These are phyloP conservation scores for Fusarium domesticum DNA, from an alignment of 2,329 filamentous ascomycete genomes.

Conservation along the genomic window DNA sequence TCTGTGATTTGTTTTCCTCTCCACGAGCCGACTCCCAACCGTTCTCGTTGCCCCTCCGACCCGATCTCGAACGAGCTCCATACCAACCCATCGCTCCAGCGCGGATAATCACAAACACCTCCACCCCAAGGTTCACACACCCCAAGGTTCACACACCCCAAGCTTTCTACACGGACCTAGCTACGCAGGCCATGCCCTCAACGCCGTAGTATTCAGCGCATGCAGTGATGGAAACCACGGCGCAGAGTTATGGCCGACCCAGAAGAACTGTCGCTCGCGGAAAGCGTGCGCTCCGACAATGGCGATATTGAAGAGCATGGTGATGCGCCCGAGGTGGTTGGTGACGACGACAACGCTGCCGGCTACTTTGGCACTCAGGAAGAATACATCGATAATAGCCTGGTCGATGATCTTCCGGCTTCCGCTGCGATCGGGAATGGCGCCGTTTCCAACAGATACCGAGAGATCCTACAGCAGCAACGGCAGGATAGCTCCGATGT, in stretches of 20 bases:
- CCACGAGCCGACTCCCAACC: slow-evolving; percentile 1
- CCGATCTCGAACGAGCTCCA: slow-evolving; percentile 23
- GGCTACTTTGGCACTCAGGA: slow-evolving; percentile 2
- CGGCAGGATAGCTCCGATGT: slow-evolving; percentile 49
- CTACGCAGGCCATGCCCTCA: slow-evolving; percentile 27
- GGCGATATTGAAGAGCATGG: slow-evolving; percentile 36
- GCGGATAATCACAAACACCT: slow-evolving; percentile 19
- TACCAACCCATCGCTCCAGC: slow-evolving; percentile 7
- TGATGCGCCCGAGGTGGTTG: slow-evolving; percentile 19
- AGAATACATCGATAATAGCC: slow-evolving; percentile 12
- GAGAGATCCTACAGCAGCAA: slow-evolving; percentile 43
- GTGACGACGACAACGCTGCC: slow-evolving; percentile 14
- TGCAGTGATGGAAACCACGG: slow-evolving; percentile 40
- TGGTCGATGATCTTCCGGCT: slow-evolving; percentile 16
- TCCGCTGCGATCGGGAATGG: slow-evolving; percentile 23
- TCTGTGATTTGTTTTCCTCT: neutral
- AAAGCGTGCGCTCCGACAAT: slow-evolving; percentile 41
- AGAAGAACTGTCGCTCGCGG: slow-evolving; percentile 43
- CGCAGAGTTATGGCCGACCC: slow-evolving; percentile 45
- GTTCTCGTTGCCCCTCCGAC: slow-evolving; percentile 18
- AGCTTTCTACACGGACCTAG: slow-evolving; percentile 1
- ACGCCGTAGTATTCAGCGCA: slow-evolving; percentile 27
- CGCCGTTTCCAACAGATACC: slow-evolving; percentile 41
- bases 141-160: too few relatives aligned
- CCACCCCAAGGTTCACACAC: slow-evolving; percentile 13